Evolutionary conservation across 441 rosid species (phyloP), one percentile per base, ranked within the genome.

Genomic region (Pelargonium myrrhifolium): DNA sequence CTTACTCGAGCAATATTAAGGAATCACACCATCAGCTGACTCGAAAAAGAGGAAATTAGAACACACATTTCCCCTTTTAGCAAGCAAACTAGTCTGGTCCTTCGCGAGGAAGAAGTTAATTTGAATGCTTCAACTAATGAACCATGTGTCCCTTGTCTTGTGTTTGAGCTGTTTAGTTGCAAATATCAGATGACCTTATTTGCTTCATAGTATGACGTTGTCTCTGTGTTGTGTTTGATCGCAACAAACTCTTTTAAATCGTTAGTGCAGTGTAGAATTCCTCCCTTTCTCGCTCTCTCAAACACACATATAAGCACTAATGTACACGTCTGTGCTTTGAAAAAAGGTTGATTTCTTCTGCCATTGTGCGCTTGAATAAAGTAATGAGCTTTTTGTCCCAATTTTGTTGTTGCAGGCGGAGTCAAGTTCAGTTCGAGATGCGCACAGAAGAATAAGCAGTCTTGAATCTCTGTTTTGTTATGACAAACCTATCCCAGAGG

Each of bases 401-500:
- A 53, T 53, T 53, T 53, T 53, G 20, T 22, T 53, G 22, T 53
- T 53, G 59, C 21, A 53, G 59, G 59, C 6, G 59, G 59, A 53
- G 59, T 53, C 59, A 15, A 53, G 18, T 53, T 53, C 10, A 53
- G 59, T 53, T 53, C 17, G 59, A 53, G 59, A 53, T 18, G 22
- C 21, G 59, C 59, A 53, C 59, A 53, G 59, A 18, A 22, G 59
- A 53, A 17, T 53, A 21, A 53, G 59, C 59, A 53, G 59, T 53
- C 59, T 53, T 15, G 59, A 53, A 17, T 53, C 59, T 53, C 22
- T 53, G 59, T 53, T 53, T 21, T 53, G 59, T 53, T 53, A 53
- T 18, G 59, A 53, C 18, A 53, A 53, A 53, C 59, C 59, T 53
- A 53, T 53, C 59, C 59, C 59, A 53, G 59, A 53, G 59, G 20